A percentile compares a stretch with the other conserved stretches of the same genome.
Evolutionary conservation across 305 asterid species (phyloP).

Genomic region (Fraxinus velutina): DNA sequence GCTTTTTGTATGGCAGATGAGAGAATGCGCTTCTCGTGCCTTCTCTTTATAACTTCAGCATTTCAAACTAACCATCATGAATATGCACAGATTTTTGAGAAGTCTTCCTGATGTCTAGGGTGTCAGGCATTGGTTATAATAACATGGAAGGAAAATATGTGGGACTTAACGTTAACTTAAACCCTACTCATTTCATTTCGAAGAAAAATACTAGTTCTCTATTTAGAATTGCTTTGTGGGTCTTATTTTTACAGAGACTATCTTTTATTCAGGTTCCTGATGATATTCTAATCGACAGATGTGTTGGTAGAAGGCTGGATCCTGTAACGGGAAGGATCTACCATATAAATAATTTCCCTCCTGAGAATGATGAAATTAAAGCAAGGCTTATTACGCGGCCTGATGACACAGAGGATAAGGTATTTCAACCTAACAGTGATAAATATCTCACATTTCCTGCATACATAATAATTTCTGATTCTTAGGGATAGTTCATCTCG

Average conservation of each 20-base stretch:
- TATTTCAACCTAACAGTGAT: conserved; percentile 25
- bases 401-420: conserved; percentile 91
- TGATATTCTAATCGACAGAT: conserved; percentile 68
- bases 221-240: not conserved
- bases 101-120: conserved; percentile 4
- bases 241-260: conserved; percentile 25
- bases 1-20: not conserved
- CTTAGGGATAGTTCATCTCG: not conserved
- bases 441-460: not conserved
- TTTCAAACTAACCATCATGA: not conserved
- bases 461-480: not conserved
- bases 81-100: not conserved
- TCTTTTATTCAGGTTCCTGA: conserved; percentile 69
- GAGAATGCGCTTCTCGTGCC: not conserved
- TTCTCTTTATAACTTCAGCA: not conserved
- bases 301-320: conserved; percentile 88
- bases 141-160: not conserved
- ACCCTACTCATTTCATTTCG: not conserved
- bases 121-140: not conserved
- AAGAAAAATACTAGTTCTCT: conserved; percentile 2
- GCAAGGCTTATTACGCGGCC: conserved; percentile 73
- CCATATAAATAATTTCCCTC: conserved; percentile 64
- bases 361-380: conserved; percentile 73
- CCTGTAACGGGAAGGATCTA: conserved; percentile 76
- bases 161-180: not conserved